Base-by-base conservation (phyloP, 345 rosid species). In the Balakata baccata region DNA sequence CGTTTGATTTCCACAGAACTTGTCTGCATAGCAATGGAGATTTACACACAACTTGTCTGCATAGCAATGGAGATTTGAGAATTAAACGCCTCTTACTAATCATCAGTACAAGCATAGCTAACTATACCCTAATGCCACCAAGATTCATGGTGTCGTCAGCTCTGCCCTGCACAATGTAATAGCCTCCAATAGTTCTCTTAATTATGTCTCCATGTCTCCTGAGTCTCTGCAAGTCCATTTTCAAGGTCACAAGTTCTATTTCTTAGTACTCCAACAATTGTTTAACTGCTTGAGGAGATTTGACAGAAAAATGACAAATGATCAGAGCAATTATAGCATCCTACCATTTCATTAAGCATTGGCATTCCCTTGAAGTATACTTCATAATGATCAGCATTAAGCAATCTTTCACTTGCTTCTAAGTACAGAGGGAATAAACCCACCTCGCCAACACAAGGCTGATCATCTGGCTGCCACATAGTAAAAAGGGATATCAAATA, bases 61-160 rank as follows among this genome's bases (percentile, higher is more conserved):
- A n/a, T n/a, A 29, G 34, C 34, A 29, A 2, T 45, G 39, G 17
- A 56, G 16, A 25, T 14, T 29, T 5, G 6, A 59, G 8, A 34
- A 16, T 49, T 50, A n/a, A 41, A 12, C 0, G 4, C 11, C 47
- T 49, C 61, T 18, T 20, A 22, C n/a, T n/a, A 46, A 65, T n/a
- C n/a, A 62, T 73, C 54, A 56, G 25, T 38, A 39, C 47, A 22
- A 64, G 25, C 54, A 18, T 38, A 16, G 18, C 6, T 47, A 57
- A 70, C 7, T 5, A 12, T 80, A 88, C 98, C 97, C 90, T 94
- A 71, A 92, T 94, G 68, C 98, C 98, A 66, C 97, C 97, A 66
- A 94, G 93, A 76, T 94, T 94, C 98, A 94, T 94, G 68, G 98
- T 94, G 84, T 92, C 98, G 81, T 94, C 95, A 68, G 97, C 92